Base-by-base conservation (phyloP, 352 stramenopile genomes). In the Phytophthora hibernalis region DNA sequence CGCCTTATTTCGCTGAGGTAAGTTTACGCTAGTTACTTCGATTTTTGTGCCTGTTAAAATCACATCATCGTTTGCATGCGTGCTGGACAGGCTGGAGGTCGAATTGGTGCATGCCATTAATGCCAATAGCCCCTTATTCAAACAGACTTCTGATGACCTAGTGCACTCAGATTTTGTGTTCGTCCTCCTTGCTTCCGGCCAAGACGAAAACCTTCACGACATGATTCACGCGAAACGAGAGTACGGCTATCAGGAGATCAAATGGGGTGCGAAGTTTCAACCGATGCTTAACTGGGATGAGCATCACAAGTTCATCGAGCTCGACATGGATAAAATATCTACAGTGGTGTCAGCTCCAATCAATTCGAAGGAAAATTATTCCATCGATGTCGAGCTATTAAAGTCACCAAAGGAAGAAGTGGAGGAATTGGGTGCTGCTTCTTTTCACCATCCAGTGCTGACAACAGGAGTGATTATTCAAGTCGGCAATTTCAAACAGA, bases 171-270 rank as follows among this genome's bases (percentile, higher is more conserved):
- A 90, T 38, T 88, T 90, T 37, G 8, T 88, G 1, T 35, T 90
- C 10, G 70, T 87, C 24, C 64, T 90, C 20, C 80, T 90, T 54
- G 80, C 82, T 50, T 76, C 81, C 5, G 81, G 81, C 5, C 67
- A 88, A 20, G 81, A 90, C 22, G 72, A 86, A 56, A 90, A 83
- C 24, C 65, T 90, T 6, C 79, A 88, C 63, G 81, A 90, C 42
- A 87, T 74, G 63, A 58, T 88, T 20, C 68, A 90, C 57, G 68
- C 85, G 47, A 78, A 83, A 53, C 61, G 70, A 10, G 81, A 90
- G 61, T 90, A 88, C 49, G 64, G 57, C 21, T 49, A 60, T 37
- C 63, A 77, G 42, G 48, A 62, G 26, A 82, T 88, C 65, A 69
- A 55, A 16, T 90, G 79, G 79, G 73, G 67, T 12, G 48, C 57